phyloP scores from a whole-genome alignment of 2,329 filamentous ascomycete genomes.

The Pseudocercospora eumusae region DNA sequence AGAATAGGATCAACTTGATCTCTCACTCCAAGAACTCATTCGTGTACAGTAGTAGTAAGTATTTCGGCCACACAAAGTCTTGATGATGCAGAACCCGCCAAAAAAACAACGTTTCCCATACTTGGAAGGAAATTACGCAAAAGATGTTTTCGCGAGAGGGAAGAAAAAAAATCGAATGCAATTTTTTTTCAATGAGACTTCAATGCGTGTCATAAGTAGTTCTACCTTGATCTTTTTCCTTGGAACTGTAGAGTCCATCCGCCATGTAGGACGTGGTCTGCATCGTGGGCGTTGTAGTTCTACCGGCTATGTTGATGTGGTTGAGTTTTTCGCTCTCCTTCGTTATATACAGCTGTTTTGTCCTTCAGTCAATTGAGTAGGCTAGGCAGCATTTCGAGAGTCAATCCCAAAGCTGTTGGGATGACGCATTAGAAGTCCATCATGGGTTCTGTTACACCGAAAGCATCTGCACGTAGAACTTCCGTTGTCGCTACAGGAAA shows the following conservation, averaged over 20 bases:
- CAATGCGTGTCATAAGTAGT: slow-evolving; percentile 23
- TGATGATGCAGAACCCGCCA: slow-evolving; percentile 59
- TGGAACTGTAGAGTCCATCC: slow-evolving; percentile 12
- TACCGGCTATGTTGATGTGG: slow-evolving; percentile 16
- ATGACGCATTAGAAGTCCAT: slow-evolving; percentile 17
- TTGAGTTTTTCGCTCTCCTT: neutral
- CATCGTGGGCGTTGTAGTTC: slow-evolving; percentile 21
- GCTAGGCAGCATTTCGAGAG: slow-evolving; percentile 1
- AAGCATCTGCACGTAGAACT: slow-evolving; percentile 8
- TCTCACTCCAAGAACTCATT: slow-evolving; percentile 67
- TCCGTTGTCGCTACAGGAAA: neutral
- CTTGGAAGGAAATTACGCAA: slow-evolving; percentile 73
- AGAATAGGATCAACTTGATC: slow-evolving; percentile 68
- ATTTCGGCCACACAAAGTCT: slow-evolving; percentile 67
- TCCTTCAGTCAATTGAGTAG: neutral
- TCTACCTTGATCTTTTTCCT: slow-evolving; percentile 29
- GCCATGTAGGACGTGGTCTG: slow-evolving; percentile 15
- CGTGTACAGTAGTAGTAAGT: too few species aligned
- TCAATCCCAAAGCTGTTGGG: neutral
- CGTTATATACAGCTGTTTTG: neutral
- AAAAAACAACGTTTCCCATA: slow-evolving; percentile 75
- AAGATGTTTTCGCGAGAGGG: slow-evolving; percentile 62
- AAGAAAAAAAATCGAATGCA: slow-evolving; percentile 39
- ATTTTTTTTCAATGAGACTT: slow-evolving; percentile 6
- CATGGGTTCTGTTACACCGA: slow-evolving; percentile 9